Evolutionary conservation across 1,284 basidiomycete genomes (phyloP).

Genomic region (Ustilago crameri): DNA sequence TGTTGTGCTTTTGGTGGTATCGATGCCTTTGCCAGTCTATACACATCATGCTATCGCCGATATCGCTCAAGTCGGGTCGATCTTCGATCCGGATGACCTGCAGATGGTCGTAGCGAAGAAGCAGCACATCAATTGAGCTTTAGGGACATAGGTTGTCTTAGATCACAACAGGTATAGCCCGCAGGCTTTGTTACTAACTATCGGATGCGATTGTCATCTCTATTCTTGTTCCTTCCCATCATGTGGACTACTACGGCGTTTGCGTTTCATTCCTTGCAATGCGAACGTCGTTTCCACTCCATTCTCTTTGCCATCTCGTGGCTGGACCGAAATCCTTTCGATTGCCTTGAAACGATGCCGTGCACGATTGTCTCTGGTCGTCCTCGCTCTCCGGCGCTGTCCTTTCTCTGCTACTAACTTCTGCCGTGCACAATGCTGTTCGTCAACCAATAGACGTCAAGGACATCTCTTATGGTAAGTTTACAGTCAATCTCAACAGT

Average conservation of each 20-base stretch:
- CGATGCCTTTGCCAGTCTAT: no score
- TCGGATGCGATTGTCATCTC: constrained; percentile 45
- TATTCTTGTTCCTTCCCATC: constrained; percentile 15
- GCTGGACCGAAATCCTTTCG: constrained; percentile 15
- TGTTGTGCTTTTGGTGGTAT: neutral
- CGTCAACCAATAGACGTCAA: constrained; percentile 79
- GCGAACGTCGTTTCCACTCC: constrained; percentile 53
- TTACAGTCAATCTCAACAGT: neutral
- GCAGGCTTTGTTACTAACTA: constrained; percentile 43
- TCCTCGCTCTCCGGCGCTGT: constrained; percentile 13
- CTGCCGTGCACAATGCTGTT: constrained; percentile 3
- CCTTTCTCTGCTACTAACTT: constrained; percentile 41
- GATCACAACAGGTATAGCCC: constrained; percentile 1
- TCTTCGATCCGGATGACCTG: no score
- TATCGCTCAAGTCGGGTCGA: no score
- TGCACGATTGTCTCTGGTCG: constrained; percentile 12
- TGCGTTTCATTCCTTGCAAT: constrained; percentile 58
- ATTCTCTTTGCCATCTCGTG: constrained; percentile 10
- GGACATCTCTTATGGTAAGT: constrained; percentile 91
- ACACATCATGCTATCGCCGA: no score
- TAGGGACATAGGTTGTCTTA: neutral
- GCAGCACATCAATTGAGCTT: neutral
- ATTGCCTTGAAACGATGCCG: constrained; percentile 44
- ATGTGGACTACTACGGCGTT: constrained; percentile 44
- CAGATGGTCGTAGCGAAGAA: neutral